Percentiles rank a stretch among this genome's conserved stretches.
These are phyloP conservation scores for Podospora australis DNA, from an alignment of 495 filamentous ascomycete genomes.

Conservation along the genomic window DNA sequence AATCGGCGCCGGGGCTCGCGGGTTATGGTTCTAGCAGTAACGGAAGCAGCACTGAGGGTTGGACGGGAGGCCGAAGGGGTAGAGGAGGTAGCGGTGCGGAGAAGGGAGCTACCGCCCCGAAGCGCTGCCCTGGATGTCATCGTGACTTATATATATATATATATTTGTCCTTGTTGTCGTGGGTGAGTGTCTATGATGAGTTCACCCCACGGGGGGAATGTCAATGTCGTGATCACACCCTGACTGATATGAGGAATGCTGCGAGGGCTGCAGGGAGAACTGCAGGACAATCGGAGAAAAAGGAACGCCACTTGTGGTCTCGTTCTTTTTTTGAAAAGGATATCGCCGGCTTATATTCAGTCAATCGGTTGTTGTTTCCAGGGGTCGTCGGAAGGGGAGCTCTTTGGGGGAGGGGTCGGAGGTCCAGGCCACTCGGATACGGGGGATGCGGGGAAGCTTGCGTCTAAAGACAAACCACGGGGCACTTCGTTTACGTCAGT, in stretches of 20 bases:
- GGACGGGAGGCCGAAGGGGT: slow-evolving; percentile 1
- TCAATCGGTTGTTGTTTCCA: background rate
- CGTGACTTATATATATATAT: slow-evolving; percentile 6
- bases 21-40: no score
- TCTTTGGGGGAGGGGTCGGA: background rate
- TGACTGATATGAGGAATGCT: background rate
- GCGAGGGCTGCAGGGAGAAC: background rate
- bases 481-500: slow-evolving; percentile 1
- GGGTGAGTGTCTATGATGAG: no score
- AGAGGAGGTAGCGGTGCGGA: slow-evolving; percentile 3
- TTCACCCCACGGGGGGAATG: no score
- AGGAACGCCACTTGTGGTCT: background rate
- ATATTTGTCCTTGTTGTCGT: no score
- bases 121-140: slow-evolving; percentile 12
- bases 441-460: background rate
- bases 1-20: slow-evolving; percentile 21
- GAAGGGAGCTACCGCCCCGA: slow-evolving; percentile 7
- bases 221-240: background rate
- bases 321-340: background rate
- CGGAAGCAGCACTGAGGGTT: no score
- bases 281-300: background rate
- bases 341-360: slow-evolving; percentile 17
- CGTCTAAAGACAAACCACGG: no score
- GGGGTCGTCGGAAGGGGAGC: background rate
- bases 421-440: background rate